Conservation (phyloP, 257 asterid species). For the Mentha longifolia region DNA sequence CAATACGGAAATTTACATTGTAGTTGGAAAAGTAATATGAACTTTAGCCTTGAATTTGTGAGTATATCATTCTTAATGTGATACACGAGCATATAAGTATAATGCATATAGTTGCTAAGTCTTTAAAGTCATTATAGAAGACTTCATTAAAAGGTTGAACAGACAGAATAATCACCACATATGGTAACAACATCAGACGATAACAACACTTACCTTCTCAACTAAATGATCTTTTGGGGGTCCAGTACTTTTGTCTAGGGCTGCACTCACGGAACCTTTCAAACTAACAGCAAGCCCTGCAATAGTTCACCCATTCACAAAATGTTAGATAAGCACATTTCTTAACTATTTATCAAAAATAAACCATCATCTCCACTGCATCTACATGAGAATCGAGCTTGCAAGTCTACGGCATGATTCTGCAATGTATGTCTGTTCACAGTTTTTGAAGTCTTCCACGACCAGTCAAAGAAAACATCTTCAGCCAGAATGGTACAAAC, state of each 20-base stretch:
- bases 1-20: not conserved
- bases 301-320: slow-evolving; percentile 28
- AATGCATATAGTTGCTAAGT: slow-evolving; percentile 5
- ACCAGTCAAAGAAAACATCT: not conserved
- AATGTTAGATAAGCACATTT: not conserved
- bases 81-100: not conserved
- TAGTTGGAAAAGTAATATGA: not conserved
- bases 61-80: slow-evolving; percentile 3
- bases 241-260: slow-evolving; percentile 47
- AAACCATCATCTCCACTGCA: not conserved
- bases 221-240: slow-evolving; percentile 71
- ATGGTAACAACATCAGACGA: slow-evolving; percentile 28
- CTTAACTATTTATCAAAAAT: not conserved
- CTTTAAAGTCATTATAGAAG: slow-evolving; percentile 8
- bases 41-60: not conserved
- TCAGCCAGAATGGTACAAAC: slow-evolving; percentile 18
- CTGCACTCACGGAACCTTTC: slow-evolving; percentile 38
- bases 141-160: not conserved
- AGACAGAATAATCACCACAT: not conserved
- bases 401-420: not conserved
- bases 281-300: slow-evolving; percentile 42
- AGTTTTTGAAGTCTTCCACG: not conserved
- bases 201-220: slow-evolving; percentile 62
- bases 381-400: not conserved
- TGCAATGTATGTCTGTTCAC: not conserved